Evolutionary conservation across 441 rosid species (phyloP), one percentile per base, ranked within the genome.

Genomic region (Viola pubescens): DNA sequence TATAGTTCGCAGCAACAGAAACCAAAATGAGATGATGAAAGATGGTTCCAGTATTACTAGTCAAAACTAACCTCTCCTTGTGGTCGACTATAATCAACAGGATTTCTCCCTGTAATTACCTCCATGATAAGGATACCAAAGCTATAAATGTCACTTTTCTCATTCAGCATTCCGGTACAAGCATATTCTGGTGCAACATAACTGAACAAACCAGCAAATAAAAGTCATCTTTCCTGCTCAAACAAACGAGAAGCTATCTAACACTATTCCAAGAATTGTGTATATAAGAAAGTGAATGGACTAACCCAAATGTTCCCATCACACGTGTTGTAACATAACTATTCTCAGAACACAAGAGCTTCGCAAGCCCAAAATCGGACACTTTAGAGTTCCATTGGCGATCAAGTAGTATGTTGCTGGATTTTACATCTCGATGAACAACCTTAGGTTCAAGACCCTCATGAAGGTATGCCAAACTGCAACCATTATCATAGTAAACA

Each of bases 401-500:
- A 74, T 92, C 98, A 60, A 92, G 83, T 56, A 91, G 79, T 70
- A 91, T 89, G 78, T 89, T 87, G 73, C 88, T 82, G 45, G 95
- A 87, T 73, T 91, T 91, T 37, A 91, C 85, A 72, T 91, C 98
- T 41, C 98, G 77, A 63, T 91, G 98, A 61, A 91, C 97, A 58
- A 91, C 98, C 73, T 91, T 91, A 3, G 98, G 98, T 69, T 91
- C 98, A 64, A 92, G 97, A 73, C 98, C 98, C 73, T 89, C 98
- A 46, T 92, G 98, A 69, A 92, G 91, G 68, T 91, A 91, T 52
- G 98, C 98, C 81, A 91, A 78, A 72, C 98, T 91, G 70, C 69
- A 74, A 59, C 3, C 54, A 43, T 1, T 43, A 49, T 4, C 63
- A 43, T 4, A 58, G 62, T 47, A 66, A 40, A 46, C 52, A 63